Percentiles rank a stretch among this genome's conserved stretches.
Evolutionary conservation across 768 basidiomycete species (phyloP).

Genomic region (Boletus sensibilis): DNA sequence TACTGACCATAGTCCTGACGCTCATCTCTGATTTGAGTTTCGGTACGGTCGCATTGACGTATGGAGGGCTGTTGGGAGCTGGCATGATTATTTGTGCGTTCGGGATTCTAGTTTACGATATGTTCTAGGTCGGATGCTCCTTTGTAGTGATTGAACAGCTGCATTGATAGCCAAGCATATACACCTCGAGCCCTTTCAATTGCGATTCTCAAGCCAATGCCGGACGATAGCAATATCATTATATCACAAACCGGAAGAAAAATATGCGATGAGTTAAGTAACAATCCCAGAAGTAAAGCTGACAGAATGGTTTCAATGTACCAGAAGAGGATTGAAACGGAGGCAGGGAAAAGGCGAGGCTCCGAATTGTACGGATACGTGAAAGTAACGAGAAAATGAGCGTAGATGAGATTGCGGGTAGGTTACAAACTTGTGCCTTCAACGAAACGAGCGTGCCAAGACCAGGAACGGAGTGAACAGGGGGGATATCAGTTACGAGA

Average conservation of each 20-base stretch:
- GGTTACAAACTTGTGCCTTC: conserved; percentile 35
- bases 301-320: conserved; percentile 21
- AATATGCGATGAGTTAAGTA: conserved; percentile 38
- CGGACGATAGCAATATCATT: conserved; percentile 36
- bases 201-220: neutral
- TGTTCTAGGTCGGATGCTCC: conserved; percentile 39
- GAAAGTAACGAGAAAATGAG: conserved; percentile 29
- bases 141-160: neutral
- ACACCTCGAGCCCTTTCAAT: neutral
- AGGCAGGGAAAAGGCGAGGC: conserved; percentile 12
- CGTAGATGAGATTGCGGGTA: conserved; percentile 31
- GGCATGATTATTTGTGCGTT: conserved; percentile 82
- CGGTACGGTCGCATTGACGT: conserved; percentile 60
- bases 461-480: conserved; percentile 16
- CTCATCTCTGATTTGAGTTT: conserved; percentile 77
- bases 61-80: conserved; percentile 75
- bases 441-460: conserved; percentile 26
- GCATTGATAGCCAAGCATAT: neutral
- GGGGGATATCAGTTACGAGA: conserved; percentile 32
- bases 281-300: conserved; percentile 24
- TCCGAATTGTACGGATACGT: conserved; percentile 15
- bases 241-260: conserved; percentile 40
- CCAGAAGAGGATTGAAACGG: conserved; percentile 12
- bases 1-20: conserved; percentile 93
- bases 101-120: conserved; percentile 72